These are phyloP conservation scores for Termitomyces sp. DNA, from an alignment of 768 basidiomycete species.

Conservation along the genomic window DNA sequence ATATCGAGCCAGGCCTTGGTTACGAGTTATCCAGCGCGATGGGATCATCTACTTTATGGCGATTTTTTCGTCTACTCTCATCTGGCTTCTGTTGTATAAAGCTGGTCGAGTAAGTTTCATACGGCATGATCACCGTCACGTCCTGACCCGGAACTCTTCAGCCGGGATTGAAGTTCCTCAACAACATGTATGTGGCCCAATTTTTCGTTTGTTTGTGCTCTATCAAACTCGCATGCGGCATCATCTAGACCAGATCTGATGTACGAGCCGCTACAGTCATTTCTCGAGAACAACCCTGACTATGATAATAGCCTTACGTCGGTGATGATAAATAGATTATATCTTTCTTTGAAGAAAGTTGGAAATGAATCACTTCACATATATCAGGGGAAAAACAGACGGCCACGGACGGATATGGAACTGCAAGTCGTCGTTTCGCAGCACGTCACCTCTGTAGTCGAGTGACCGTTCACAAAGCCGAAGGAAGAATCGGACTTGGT, in stretches of 20 bases:
- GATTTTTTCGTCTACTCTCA: constrained; percentile 17
- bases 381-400: neutral
- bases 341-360: constrained; percentile 14
- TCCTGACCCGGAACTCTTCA: neutral
- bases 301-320: constrained; percentile 13
- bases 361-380: constrained; percentile 2
- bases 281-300: neutral
- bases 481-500: no score
- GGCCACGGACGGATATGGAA: neutral
- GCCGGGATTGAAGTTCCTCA: constrained; percentile 2
- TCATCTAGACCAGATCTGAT: constrained; percentile 8
- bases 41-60: constrained; percentile 16
- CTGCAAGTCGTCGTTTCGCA: constrained; percentile 8
- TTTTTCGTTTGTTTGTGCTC: neutral
- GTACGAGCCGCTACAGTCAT: neutral
- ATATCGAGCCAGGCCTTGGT: constrained; percentile 8
- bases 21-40: constrained; percentile 14
- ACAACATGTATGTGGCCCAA: constrained; percentile 3
- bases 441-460: constrained; percentile 5
- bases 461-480: neutral
- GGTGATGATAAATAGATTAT: constrained; percentile 16
- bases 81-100: constrained; percentile 11
- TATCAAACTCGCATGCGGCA: neutral
- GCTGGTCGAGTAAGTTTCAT: neutral
- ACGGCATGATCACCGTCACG: neutral